Conservation (phyloP, 2,329 filamentous ascomycete species). For the Raffaelea albimanens region DNA sequence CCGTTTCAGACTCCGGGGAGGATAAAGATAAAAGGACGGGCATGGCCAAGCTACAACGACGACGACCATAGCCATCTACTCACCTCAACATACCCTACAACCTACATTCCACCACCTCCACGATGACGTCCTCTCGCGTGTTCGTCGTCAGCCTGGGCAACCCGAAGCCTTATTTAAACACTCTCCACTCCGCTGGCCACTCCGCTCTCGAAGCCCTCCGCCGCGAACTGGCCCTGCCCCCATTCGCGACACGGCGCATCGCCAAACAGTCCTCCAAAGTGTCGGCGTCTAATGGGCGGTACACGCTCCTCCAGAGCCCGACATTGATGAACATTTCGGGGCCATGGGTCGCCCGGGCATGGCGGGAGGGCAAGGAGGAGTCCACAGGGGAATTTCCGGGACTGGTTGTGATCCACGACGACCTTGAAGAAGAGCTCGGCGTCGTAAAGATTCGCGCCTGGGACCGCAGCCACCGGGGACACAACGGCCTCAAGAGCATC, state of each 20-base stretch:
- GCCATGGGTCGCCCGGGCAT: conserved; percentile 56
- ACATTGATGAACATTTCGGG: conserved; percentile 82
- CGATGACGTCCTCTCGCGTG: conserved; percentile 30
- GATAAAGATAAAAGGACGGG: too few relatives aligned
- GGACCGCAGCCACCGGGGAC: conserved; percentile 55
- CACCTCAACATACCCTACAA: too few relatives aligned
- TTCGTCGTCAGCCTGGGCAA: conserved; percentile 87
- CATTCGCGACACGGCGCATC: conserved; percentile 35
- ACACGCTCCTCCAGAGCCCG: conserved; percentile 65
- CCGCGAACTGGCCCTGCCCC: conserved; percentile 37
- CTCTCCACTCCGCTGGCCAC: conserved; percentile 83
- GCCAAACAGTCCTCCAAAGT: conserved; percentile 42
- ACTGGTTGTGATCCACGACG: conserved; percentile 80
- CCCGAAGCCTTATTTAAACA: conserved; percentile 62
- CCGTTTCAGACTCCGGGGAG: too few relatives aligned
- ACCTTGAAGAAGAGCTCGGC: conserved; percentile 66
- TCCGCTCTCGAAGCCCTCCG: conserved; percentile 57
- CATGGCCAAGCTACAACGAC: too few relatives aligned
- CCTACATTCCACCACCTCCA: too few relatives aligned
- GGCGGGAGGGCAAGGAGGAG: conserved; percentile 39
- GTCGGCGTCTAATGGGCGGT: conserved; percentile 36
- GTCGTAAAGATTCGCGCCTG: conserved; percentile 56
- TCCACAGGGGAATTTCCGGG: conserved; percentile 12
- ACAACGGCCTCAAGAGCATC: conserved; percentile 67
- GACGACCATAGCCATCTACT: too few relatives aligned